Evolutionary conservation across 768 basidiomycete genomes (phyloP), one percentile per base, ranked within the genome.

Genomic region (Pleurotus djamor): DNA sequence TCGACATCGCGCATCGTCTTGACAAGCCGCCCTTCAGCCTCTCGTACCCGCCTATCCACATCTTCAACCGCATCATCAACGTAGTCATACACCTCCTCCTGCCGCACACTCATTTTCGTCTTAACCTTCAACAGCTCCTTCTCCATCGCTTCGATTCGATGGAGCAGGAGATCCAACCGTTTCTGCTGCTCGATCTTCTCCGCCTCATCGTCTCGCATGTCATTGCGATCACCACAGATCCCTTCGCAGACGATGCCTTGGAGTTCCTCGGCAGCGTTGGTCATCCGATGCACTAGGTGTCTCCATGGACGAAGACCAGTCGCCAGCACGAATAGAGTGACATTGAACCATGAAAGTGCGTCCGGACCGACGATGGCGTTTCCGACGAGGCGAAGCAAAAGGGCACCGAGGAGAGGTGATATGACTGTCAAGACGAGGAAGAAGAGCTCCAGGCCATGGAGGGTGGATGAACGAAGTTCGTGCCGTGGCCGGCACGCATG

Each of bases 291-390:
- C 5, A 88, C 71, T 60, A 89, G 76, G 64, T 93, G 92, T 9
- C 84, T 74, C 87, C 91, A 92, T 0, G 92, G 91, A 5, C 92
- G 83, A 66, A 92, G 76, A 14, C 88, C 91, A 2, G 91, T 90
- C 21, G 91, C 87, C 38, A 94, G 81, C 4, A 91, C 85, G 69
- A 93, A 94, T 10, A 94, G 78, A 2, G 83, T 80, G 1, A 84
- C 85, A 67, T 83, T 89, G 74, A 94, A 94, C 89, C 90, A 93
- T 2, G 91, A 90, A n/a, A 91, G 77, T 6, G 83, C 71, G 38
- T 86, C 75, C 2, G 76, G 74, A 21, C 86, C 87, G 1, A 83
- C 74, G 45, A 89, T 70, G 3, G 81, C 71, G 3, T 74, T 66
- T 21, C 85, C 79, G 28, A 85, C 80, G 54, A 79, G 80, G 33